These are phyloP conservation scores for Circinella umbellata DNA, from an alignment of 371 early-diverging fungal genomes.

Conservation along the genomic window DNA sequence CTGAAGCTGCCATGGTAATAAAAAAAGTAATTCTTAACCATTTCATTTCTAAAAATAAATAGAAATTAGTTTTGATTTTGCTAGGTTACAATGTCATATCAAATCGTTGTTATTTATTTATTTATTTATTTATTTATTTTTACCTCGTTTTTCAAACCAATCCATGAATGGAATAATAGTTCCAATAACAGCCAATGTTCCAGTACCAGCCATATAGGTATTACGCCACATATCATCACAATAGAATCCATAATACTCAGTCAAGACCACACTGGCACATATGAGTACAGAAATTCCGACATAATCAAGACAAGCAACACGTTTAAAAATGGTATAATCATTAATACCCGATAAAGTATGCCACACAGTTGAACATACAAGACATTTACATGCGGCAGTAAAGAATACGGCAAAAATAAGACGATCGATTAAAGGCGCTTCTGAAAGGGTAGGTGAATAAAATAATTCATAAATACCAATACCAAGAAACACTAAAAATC, in stretches of 20 bases:
- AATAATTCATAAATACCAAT: constrained; percentile 56
- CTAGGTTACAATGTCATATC: too few relatives aligned
- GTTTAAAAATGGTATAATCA: constrained; percentile 60
- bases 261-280: constrained; percentile 66
- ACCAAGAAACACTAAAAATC: constrained; percentile 64
- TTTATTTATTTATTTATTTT: neutral
- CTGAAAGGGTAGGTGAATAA: constrained; percentile 50
- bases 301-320: constrained; percentile 78
- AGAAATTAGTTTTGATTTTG: too few relatives aligned
- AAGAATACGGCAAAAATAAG: constrained; percentile 64
- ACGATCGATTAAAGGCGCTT: constrained; percentile 58
- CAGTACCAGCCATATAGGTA: constrained; percentile 66
- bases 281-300: constrained; percentile 82
- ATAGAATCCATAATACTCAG: constrained; percentile 75
- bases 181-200: constrained; percentile 47
- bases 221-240: constrained; percentile 67
- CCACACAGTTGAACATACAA: constrained; percentile 77
- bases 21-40: constrained; percentile 60
- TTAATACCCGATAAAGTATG: constrained; percentile 75
- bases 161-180: constrained; percentile 50
- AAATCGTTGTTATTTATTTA: too few relatives aligned
- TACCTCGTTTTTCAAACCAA: constrained; percentile 52
- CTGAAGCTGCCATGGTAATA: constrained; percentile 62
- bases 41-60: constrained; percentile 17
- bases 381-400: constrained; percentile 69